Base-by-base conservation (phyloP, 768 basidiomycete genomes). In the Suillus placidus region DNA sequence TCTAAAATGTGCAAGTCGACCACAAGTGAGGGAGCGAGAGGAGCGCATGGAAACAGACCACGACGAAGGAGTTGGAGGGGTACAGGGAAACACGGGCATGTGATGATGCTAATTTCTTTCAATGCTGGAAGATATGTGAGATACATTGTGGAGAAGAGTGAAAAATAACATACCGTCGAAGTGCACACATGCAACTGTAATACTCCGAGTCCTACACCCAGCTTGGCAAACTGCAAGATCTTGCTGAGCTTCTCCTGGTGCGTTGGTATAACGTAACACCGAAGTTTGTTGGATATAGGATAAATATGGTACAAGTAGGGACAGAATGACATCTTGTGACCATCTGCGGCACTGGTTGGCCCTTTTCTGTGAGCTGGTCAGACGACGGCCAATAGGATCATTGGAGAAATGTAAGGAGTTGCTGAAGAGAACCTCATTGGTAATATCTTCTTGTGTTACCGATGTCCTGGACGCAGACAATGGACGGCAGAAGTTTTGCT, bases 1-100 rank as follows among this genome's bases (percentile, higher is more conserved):
- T 76, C 72, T 34, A 79, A 61, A 23, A 79, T 67, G 12, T 64
- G 69, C 14, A 78, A 42, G 56, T 79, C 74, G 3, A 80, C 73
- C 6, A 74, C 75, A 0, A 80, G 64, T 30, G 73, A 71, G 2
- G 79, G 79, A 3, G 56, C 47, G 2, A 70, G 18, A 1, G 78
- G 78, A 64, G 64, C 4, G 67, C 72, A 60, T 56, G 63, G 5
- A 42, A 63, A 67, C 64, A 72, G 26, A 1, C 75, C 75, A 10
- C n/a, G 45, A 43, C 49, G 18, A 0, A 79, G 56, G 3, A 78
- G 73, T 32, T 77, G 74, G 14, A 51, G 26, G 12, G 75, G 64
- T 3, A 64, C 72, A 60, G 64, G 63, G 5, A 42, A 63, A 67
- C 64, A 72, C 10, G 54, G 5, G 62, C 66, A 76, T 32, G 35